Conservation (phyloP, 495 filamentous ascomycete species). For the Neurospora sp. region DNA sequence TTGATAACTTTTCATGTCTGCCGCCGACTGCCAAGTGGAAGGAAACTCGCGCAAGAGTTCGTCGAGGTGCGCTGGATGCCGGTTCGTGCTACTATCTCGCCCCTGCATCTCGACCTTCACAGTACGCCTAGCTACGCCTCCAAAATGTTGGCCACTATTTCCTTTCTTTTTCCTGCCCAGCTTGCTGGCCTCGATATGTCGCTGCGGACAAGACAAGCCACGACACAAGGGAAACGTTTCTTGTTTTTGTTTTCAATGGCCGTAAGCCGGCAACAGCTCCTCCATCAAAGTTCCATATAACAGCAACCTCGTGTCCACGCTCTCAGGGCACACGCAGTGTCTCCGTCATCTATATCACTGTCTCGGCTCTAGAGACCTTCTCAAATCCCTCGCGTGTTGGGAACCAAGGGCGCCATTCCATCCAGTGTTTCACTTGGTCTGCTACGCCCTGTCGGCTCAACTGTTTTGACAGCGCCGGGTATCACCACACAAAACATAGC, state of each 20-base stretch:
- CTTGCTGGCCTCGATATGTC: background rate
- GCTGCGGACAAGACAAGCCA: background rate
- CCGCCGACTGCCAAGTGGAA: background rate
- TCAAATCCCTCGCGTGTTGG: background rate
- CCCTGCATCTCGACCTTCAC: background rate
- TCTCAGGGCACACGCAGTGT: constrained; percentile 1
- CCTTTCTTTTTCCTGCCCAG: background rate
- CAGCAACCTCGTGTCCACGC: background rate
- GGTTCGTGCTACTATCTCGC: background rate
- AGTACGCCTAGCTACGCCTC: background rate
- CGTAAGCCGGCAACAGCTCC: background rate
- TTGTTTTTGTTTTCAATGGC: background rate
- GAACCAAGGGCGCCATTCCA: background rate
- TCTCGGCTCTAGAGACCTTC: constrained; percentile 4
- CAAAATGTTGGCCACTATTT: background rate
- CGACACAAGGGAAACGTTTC: background rate
- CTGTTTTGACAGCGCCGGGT: constrained; percentile 9
- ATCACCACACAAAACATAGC: constrained; percentile 3
- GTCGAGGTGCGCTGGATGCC: background rate
- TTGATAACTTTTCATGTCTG: background rate
- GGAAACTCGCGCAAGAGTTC: background rate
- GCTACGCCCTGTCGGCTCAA: constrained; percentile 1
- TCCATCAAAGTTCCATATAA: background rate
- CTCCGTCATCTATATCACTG: constrained; percentile 12
- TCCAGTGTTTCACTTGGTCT: constrained; percentile 4